These are phyloP conservation scores for Cercospora sojina DNA, from an alignment of 2,329 filamentous ascomycete genomes.

Conservation along the genomic window DNA sequence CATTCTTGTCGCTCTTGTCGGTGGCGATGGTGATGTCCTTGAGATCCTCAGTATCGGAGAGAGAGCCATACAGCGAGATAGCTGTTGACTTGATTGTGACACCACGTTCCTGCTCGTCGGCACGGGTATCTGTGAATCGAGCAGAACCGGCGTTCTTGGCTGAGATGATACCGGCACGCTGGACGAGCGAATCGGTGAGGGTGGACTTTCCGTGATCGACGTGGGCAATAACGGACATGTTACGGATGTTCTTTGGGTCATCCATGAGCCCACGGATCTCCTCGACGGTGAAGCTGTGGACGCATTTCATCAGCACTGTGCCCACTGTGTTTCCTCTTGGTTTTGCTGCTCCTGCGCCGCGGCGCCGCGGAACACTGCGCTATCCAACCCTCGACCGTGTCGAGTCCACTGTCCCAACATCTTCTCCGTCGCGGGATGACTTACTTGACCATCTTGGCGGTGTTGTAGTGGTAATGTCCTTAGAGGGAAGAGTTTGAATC, in stretches of 20 bases:
- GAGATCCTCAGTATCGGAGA: constrained; percentile 78
- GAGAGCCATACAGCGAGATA: constrained; percentile 92
- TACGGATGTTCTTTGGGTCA: constrained; percentile 74
- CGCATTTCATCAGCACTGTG: constrained; percentile 4
- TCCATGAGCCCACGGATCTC: constrained; percentile 59
- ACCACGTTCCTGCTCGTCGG: constrained; percentile 98
- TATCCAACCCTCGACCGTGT: not conserved
- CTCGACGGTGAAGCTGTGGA: constrained; percentile 20
- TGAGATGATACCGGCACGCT: constrained; percentile 99
- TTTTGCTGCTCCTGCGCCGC: not conserved
- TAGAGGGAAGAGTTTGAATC: constrained; percentile 12
- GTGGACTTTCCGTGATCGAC: constrained; percentile 99
- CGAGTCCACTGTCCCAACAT: not conserved
- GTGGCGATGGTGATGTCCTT: constrained; percentile 93
- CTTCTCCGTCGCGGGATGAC: constrained; percentile 45
- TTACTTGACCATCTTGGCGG: constrained; percentile 97
- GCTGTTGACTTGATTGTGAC: constrained; percentile 99
- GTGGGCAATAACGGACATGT: constrained; percentile 99
- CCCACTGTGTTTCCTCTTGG: not conserved
- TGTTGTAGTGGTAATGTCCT: constrained; percentile 37
- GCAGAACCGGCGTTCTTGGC: constrained; percentile 94
- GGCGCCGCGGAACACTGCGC: not conserved
- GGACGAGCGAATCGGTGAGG: constrained; percentile 97
- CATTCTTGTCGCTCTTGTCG: constrained; percentile 83
- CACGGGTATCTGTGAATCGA: constrained; percentile 93